Evolutionary conservation across 768 basidiomycete species (phyloP).

Genomic region (Podaxis sp.): DNA sequence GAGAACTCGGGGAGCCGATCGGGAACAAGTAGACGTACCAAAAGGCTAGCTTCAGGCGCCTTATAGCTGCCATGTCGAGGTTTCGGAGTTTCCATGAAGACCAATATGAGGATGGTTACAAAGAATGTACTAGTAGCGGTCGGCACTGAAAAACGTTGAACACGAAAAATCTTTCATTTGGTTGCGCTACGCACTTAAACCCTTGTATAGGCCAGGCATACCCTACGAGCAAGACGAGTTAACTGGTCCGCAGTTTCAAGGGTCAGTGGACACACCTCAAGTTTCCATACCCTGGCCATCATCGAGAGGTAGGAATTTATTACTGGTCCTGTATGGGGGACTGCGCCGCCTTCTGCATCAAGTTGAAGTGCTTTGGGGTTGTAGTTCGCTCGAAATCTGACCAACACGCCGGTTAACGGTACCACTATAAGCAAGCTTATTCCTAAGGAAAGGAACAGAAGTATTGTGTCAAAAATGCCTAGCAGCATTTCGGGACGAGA

Average conservation of each 20-base stretch:
- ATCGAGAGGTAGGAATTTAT: slow-evolving; percentile 73
- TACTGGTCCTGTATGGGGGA: slow-evolving; percentile 75
- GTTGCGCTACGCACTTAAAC: slow-evolving; percentile 42
- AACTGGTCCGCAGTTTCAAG: background rate
- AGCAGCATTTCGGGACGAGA: slow-evolving; percentile 20
- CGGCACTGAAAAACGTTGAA: slow-evolving; percentile 29
- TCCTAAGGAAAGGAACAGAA: slow-evolving; percentile 42
- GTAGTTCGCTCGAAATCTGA: slow-evolving; percentile 80
- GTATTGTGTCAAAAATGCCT: slow-evolving; percentile 28
- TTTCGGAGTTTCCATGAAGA: slow-evolving; percentile 53
- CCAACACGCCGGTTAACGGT: slow-evolving; percentile 62
- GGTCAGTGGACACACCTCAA: slow-evolving; percentile 53
- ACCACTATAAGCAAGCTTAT: slow-evolving; percentile 56
- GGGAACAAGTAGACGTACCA: slow-evolving; percentile 27
- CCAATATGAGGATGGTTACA: slow-evolving; percentile 52
- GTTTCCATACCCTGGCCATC: slow-evolving; percentile 61
- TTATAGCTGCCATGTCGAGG: slow-evolving; percentile 64
- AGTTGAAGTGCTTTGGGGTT: slow-evolving; percentile 81
- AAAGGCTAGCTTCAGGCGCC: slow-evolving; percentile 53
- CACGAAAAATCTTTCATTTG: background rate
- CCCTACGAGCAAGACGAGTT: slow-evolving; percentile 33
- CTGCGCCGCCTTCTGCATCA: slow-evolving; percentile 71
- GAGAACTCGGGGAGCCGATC: background rate
- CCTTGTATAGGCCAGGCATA: slow-evolving; percentile 75
- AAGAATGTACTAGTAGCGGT: slow-evolving; percentile 44